These are phyloP conservation scores for Acanthamoeba quina DNA, from an alignment of 208 protist genomes.

Conservation along the genomic window DNA sequence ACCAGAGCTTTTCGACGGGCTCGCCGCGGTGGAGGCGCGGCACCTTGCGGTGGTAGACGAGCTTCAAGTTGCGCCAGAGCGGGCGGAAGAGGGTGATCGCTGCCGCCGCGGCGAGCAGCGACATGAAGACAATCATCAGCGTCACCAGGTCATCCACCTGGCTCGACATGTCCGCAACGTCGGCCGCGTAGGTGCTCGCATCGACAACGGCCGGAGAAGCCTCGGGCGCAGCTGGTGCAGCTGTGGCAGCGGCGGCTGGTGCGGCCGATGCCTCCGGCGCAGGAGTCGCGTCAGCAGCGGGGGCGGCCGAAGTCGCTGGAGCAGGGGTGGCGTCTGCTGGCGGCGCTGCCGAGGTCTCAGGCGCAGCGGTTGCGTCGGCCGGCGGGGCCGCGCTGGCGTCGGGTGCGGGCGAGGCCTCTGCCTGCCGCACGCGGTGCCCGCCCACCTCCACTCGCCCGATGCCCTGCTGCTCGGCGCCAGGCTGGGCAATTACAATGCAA, in stretches of 20 bases:
- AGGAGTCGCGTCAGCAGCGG: neutral
- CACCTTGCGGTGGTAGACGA: constrained; percentile 46
- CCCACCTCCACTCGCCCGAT: neutral
- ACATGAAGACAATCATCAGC: constrained; percentile 19
- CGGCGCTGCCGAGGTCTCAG: too few relatives aligned
- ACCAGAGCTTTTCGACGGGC: constrained; percentile 42
- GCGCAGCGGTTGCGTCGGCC: neutral
- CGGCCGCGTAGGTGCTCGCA: neutral
- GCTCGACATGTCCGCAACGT: neutral
- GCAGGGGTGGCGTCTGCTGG: too few relatives aligned
- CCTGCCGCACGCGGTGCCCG: neutral
- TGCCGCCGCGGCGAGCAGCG: neutral
- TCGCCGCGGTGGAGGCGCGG: constrained; percentile 32
- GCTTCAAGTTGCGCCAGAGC: constrained; percentile 43
- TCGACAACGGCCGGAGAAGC: neutral
- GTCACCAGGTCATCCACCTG: constrained; percentile 53
- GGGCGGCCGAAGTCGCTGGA: too few relatives aligned
- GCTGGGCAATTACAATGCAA: too few relatives aligned
- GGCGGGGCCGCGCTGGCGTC: neutral
- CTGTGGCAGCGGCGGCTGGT: neutral
- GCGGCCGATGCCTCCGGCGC: neutral
- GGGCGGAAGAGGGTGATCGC: constrained; percentile 30
- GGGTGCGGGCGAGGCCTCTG: neutral
- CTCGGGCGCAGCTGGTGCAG: neutral
- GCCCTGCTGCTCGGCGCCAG: too few relatives aligned